Evolutionary conservation across 2,329 filamentous ascomycete species (phyloP).

Genomic region (Pyrenochaeta sp.): DNA sequence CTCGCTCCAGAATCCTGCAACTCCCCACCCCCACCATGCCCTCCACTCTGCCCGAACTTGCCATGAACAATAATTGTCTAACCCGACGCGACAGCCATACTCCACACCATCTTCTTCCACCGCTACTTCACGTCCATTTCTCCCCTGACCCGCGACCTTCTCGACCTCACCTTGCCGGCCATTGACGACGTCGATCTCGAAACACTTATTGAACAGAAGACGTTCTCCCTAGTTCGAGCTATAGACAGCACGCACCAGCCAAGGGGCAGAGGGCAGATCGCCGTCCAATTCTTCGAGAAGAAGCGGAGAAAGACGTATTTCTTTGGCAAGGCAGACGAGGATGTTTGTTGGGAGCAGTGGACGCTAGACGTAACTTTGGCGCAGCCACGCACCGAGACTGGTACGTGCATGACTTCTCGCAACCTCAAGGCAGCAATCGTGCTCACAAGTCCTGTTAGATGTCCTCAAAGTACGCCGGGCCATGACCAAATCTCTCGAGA

Average conservation of each 20-base stretch:
- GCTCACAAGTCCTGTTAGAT: slow-evolving; percentile 64
- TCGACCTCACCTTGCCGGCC: slow-evolving; percentile 88
- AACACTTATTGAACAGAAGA: slow-evolving; percentile 89
- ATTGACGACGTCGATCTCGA: slow-evolving; percentile 91
- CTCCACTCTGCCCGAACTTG: slow-evolving; percentile 8
- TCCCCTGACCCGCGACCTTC: slow-evolving; percentile 84
- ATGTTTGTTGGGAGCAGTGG: slow-evolving; percentile 98
- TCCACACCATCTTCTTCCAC: slow-evolving; percentile 99
- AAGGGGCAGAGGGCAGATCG: slow-evolving; percentile 76
- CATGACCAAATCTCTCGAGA: slow-evolving; percentile 88
- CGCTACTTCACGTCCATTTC: slow-evolving; percentile 90
- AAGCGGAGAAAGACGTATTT: slow-evolving; percentile 78
- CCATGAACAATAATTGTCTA: slow-evolving; percentile 17
- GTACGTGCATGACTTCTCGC: slow-evolving; percentile 57
- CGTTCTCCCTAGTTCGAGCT: slow-evolving; percentile 78
- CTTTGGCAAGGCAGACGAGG: slow-evolving; percentile 81
- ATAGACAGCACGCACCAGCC: slow-evolving; percentile 65
- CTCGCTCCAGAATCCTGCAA: slow-evolving; percentile 12
- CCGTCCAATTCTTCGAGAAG: slow-evolving; percentile 95
- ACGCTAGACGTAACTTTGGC: slow-evolving; percentile 92
- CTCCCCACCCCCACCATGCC: slow-evolving; percentile 11
- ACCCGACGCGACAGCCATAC: slow-evolving; percentile 69
- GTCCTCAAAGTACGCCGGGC: slow-evolving; percentile 86
- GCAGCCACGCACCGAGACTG: slow-evolving; percentile 85
- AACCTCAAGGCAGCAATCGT: background rate